These are phyloP conservation scores for Cutaneotrichosporon dermatis DNA, from an alignment of 1,284 basidiomycete genomes.

Conservation along the genomic window DNA sequence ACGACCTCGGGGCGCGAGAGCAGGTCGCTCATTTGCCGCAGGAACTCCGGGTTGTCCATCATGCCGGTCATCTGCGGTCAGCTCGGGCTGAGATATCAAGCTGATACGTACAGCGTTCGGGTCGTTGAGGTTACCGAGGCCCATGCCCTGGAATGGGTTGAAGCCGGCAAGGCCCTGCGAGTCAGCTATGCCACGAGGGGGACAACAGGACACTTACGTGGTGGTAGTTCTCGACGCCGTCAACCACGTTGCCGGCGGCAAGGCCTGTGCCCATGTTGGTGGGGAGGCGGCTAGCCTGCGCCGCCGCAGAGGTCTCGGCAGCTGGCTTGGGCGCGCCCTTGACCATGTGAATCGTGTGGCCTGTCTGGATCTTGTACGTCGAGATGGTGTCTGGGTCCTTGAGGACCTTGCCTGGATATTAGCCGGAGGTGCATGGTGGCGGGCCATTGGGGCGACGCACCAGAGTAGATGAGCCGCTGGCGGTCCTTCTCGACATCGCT, in stretches of 20 bases:
- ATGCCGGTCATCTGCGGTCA: constrained; percentile 65
- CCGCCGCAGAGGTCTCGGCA: constrained; percentile 19
- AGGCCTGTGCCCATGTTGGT: constrained; percentile 78
- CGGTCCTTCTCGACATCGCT: constrained; percentile 78
- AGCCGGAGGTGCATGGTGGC: neutral
- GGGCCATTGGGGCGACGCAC: constrained; percentile 45
- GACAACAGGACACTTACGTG: constrained; percentile 27
- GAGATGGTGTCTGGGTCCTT: constrained; percentile 79
- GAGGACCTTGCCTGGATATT: constrained; percentile 45
- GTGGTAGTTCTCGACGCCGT: constrained; percentile 50
- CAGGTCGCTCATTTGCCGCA: constrained; percentile 58
- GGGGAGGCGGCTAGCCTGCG: constrained; percentile 54
- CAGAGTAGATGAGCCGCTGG: constrained; percentile 82
- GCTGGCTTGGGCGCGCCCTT: constrained; percentile 68
- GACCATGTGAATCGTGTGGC: constrained; percentile 89
- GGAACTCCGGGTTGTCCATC: constrained; percentile 74
- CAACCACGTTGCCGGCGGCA: constrained; percentile 59
- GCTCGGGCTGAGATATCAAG: neutral
- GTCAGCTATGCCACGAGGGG: constrained; percentile 9
- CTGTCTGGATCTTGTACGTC: constrained; percentile 70
- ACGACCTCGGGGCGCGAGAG: constrained; percentile 75
- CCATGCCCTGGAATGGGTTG: constrained; percentile 80
- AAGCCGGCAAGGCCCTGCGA: constrained; percentile 54
- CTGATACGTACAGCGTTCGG: constrained; percentile 74
- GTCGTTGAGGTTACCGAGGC: constrained; percentile 74